A percentile compares a stretch with the other conserved stretches of the same genome.
Conservation (phyloP, 495 filamentous ascomycete species). For the Endocarpon pusillum region DNA sequence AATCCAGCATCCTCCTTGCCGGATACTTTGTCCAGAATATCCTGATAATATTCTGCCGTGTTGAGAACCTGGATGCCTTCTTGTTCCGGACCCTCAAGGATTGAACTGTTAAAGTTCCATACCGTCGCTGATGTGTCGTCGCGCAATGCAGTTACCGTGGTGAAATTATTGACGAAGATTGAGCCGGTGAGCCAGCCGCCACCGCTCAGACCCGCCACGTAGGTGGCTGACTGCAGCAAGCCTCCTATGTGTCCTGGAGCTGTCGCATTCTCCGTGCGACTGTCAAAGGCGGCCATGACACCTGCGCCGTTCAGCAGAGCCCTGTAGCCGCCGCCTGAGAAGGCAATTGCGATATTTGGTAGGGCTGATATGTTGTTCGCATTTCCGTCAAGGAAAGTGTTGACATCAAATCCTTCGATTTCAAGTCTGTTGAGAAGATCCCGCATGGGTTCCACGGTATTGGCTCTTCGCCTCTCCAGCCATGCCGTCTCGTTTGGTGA, state of each 20-base stretch:
- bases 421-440: conserved; percentile 55
- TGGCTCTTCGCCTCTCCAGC: conserved; percentile 33
- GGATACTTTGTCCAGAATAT: conserved; percentile 42
- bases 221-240: conserved; percentile 68
- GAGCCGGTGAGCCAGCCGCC: conserved; percentile 80
- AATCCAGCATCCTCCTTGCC: conserved; percentile 56
- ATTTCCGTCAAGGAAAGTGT: conserved; percentile 43
- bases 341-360: conserved; percentile 42
- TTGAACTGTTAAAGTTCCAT: conserved; percentile 68
- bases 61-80: conserved; percentile 34
- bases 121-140: conserved; percentile 34
- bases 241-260: conserved; percentile 60
- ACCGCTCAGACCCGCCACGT: conserved; percentile 70
- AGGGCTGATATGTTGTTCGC: conserved; percentile 37
- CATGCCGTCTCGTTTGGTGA: conserved; percentile 55
- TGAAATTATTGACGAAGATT: conserved; percentile 82
- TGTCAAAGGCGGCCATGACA: conserved; percentile 70
- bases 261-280: conserved; percentile 49
- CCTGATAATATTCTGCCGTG: conserved; percentile 47
- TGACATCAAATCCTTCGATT: conserved; percentile 62
- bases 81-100: conserved; percentile 47
- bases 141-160: conserved; percentile 46
- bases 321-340: conserved; percentile 61
- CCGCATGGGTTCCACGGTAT: conserved; percentile 49
- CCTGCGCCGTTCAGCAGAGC: conserved; percentile 84